These are phyloP conservation scores for Syzygium jambos DNA, from an alignment of 345 rosid species.

Conservation along the genomic window DNA sequence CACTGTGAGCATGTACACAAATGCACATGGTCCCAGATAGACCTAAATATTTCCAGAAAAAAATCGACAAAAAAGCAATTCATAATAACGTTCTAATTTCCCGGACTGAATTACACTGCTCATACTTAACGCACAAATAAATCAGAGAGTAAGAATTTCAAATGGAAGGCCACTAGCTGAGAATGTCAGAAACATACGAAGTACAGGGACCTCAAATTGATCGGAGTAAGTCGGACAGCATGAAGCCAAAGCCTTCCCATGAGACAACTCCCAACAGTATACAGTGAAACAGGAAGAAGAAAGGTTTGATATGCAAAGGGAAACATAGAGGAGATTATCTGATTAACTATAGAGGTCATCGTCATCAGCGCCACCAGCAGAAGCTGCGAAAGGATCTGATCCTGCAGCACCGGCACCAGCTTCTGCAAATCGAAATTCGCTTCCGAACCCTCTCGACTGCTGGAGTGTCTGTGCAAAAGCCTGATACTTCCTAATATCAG, in stretches of 20 bases:
- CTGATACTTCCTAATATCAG: constrained; percentile 88
- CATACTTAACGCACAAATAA: background rate
- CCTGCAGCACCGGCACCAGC: constrained; percentile 22
- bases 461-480: constrained; percentile 95
- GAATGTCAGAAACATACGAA: background rate
- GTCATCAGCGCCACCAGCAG: constrained; percentile 72
- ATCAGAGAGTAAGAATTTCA: background rate
- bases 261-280: background rate
- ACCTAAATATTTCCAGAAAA: background rate
- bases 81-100: background rate
- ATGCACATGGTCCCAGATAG: background rate
- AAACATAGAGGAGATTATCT: background rate
- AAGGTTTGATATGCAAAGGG: background rate
- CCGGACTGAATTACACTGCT: background rate
- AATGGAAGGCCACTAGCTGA: background rate
- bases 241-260: background rate
- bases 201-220: background rate
- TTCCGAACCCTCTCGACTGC: constrained; percentile 87
- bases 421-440: constrained; percentile 68
- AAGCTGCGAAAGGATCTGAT: constrained; percentile 68
- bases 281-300: background rate
- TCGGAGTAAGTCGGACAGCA: background rate
- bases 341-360: constrained; percentile 78
- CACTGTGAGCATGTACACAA: background rate
- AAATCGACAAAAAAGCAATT: background rate